phyloP scores from a whole-genome alignment of 2,329 filamentous ascomycete species.

The Claviceps spartinae region DNA sequence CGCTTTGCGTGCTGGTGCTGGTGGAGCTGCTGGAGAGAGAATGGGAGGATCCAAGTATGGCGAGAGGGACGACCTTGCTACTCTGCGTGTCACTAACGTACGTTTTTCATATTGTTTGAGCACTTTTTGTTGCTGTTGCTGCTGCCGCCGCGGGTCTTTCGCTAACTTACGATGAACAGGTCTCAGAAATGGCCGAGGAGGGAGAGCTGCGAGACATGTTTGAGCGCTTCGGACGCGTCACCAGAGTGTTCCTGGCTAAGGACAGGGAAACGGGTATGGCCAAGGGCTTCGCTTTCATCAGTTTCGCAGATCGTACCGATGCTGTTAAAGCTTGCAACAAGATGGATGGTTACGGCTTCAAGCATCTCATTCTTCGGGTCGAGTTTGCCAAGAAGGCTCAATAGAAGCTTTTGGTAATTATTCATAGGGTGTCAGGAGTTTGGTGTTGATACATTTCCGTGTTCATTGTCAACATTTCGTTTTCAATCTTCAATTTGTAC shows the following conservation, averaged over 20 bases:
- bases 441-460: conserved; percentile 3
- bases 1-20: conserved; percentile 54
- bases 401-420: conserved; percentile 14
- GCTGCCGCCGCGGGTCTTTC: conserved; percentile 10
- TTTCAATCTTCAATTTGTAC: background rate
- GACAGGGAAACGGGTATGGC: conserved; percentile 91
- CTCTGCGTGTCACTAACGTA: conserved; percentile 94
- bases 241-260: conserved; percentile 93
- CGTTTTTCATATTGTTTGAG: conserved; percentile 25
- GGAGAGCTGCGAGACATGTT: conserved; percentile 94
- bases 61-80: conserved; percentile 93
- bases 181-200: conserved; percentile 95
- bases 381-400: conserved; percentile 71
- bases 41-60: conserved; percentile 72
- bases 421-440: background rate
- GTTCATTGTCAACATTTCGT: background rate
- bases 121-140: background rate
- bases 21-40: conserved; percentile 55
- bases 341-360: conserved; percentile 92
- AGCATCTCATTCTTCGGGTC: conserved; percentile 73
- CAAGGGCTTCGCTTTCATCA: conserved; percentile 99
- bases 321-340: conserved; percentile 88
- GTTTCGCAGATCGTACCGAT: conserved; percentile 79
- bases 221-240: conserved; percentile 91
- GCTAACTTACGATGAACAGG: conserved; percentile 33